A percentile compares a stretch with the other conserved stretches of the same genome.
Conservation (phyloP, 177 flowering plant species). For the Viscum album region DNA sequence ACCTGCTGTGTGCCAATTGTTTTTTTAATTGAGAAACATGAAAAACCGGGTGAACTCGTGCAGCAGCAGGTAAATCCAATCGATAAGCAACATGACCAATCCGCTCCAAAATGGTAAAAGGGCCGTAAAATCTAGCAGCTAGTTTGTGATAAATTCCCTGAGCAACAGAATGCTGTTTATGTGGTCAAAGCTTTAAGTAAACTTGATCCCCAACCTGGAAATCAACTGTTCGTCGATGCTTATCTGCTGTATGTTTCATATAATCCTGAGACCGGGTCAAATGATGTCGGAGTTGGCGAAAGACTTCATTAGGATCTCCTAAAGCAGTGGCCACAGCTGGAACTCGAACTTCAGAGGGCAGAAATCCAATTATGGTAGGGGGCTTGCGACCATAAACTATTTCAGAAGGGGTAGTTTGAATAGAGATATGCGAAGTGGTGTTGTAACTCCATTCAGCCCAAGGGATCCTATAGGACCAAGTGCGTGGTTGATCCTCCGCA, state of each 20-base stretch:
- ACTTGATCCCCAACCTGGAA: not conserved
- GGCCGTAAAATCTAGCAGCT: not conserved
- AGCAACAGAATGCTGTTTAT: not conserved
- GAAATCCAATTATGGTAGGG: not conserved
- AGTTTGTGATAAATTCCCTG: not conserved
- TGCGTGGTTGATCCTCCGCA: not conserved
- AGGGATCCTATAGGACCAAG: not conserved
- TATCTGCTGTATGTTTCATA: not conserved
- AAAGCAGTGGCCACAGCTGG: not conserved
- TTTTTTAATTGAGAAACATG: too few species aligned
- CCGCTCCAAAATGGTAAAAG: not conserved
- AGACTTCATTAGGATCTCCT: not conserved
- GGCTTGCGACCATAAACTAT: not conserved
- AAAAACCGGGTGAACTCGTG: too few species aligned
- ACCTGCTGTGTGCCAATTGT: too few species aligned
- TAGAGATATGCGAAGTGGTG: not conserved
- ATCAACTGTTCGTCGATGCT: not conserved
- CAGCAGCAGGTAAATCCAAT: too few species aligned
- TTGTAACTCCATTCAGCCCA: not conserved
- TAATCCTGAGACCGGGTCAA: not conserved
- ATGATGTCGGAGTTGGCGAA: not conserved
- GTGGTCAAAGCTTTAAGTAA: not conserved
- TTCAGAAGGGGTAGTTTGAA: not conserved
- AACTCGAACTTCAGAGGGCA: not conserved
- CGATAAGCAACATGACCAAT: not conserved